Base-by-base conservation (phyloP, 148 eudicot genomes). In the Rhododendron williamsianum region DNA sequence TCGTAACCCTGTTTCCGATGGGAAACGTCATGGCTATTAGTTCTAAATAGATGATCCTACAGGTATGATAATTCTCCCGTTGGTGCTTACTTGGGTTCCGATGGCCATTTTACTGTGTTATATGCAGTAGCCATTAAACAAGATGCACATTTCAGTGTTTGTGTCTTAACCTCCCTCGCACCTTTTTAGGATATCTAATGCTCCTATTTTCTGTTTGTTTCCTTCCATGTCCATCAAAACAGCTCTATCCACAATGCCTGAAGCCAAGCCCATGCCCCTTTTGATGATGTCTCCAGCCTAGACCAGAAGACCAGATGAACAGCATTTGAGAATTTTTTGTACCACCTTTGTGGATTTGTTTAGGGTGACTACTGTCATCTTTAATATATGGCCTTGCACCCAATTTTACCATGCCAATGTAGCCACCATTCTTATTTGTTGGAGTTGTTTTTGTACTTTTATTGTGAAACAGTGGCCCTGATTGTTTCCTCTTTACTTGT, bases 271-370 rank as follows among this genome's bases (percentile, higher is more conserved):
- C 78, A 84, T 86, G 90, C 87, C 90, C 86, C 88, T 90, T 92
- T 88, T 83, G 93, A 90, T 82, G 93, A 90, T 87, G 92, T 94
- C 92, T 90, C 88, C 84, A 85, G 92, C 90, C 91, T 88, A 85
- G 90, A 91, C 91, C 92, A 80, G 97, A 91, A 85, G 93, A 92
- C 88, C 92, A 89, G 92, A 89, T 85, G 93, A 91, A 88, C 88
- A 82, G 85, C 89, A 85, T 87, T 91, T 89, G 91, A 86, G 86
- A 87, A 86, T 87, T 43, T 85, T 63, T 30, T 85, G 82, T 13
- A 21, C 60, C 88, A 80, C 90, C 91, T 89, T 90, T 90, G 88
- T 91, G 91, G 88, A 82, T 90, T 90, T 87, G 81, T 77, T 88
- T 77, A 89, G 87, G 93, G 86, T 86, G 90, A 88, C 92, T 89